Conservation (phyloP, 129 eudicot genomes). For the Escallonia herrerae region DNA sequence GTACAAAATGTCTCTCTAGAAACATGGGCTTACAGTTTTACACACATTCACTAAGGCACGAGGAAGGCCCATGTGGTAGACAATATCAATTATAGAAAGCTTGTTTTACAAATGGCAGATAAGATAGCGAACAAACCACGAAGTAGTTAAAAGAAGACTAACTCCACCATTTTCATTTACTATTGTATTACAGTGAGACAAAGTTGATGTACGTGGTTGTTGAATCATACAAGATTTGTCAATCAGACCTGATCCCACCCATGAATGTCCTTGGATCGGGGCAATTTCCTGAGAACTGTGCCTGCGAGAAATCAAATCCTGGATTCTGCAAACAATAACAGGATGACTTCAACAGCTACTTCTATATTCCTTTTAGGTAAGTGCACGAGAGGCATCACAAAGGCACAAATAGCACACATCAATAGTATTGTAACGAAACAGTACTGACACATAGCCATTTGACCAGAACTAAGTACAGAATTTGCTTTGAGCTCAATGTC, state of each 20-base stretch:
- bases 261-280: slow-evolving; percentile 96
- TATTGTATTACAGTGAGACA: slow-evolving; percentile 8
- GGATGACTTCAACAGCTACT: neutral
- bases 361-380: too few relatives aligned
- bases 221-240: slow-evolving; percentile 11
- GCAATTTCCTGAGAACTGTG: slow-evolving; percentile 80
- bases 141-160: slow-evolving; percentile 11
- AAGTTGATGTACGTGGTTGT: slow-evolving; percentile 21
- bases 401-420: too few relatives aligned
- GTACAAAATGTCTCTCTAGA: too few relatives aligned
- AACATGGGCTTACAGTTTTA: too few relatives aligned
- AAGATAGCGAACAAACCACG: slow-evolving; percentile 8
- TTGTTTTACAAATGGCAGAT: neutral
- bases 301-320: slow-evolving; percentile 91
- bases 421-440: too few relatives aligned
- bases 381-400: too few relatives aligned
- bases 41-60: too few relatives aligned
- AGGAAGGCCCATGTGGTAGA: too few relatives aligned
- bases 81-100: neutral
- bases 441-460: too few relatives aligned
- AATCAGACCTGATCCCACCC: slow-evolving; percentile 78
- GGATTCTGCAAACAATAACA: slow-evolving; percentile 67
- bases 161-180: slow-evolving; percentile 16
- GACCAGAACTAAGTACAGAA: too few relatives aligned
- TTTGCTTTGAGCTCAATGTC: too few relatives aligned